Evolutionary conservation across 2,329 filamentous ascomycete species (phyloP), one percentile per base, ranked within the genome.

Genomic region (Ilyonectria sp.): DNA sequence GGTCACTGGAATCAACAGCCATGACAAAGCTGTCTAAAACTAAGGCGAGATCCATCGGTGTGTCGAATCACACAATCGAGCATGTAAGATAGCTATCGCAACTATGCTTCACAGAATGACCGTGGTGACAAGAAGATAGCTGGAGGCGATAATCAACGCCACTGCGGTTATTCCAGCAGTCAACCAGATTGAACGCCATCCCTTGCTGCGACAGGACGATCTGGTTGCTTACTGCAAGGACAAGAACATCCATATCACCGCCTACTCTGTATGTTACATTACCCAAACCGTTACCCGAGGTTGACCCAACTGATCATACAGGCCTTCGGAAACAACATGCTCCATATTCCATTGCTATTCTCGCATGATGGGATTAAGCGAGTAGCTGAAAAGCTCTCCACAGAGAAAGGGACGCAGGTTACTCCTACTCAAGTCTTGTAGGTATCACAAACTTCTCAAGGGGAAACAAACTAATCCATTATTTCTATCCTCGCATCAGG

Each of bases 41-140:
- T 69, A 91, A 91, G 77, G 88, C 87, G 71, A 86, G 86, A 78
- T 89, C 90, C 81, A 89, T 92, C 71, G 91, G 90, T 76, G 89
- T 93, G 69, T 92, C 90, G 79, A 93, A 93, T 85, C 93, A 92
- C 76, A 87, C 84, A 75, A 88, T 92, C 78, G 85, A 86, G 78
- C 78, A 81, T 67, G 76, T 77, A 71, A 44, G 19, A 23, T 23
- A 23, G 21, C 21, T 23, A 23, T 23, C 21, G 21, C 21, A 23
- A 23, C 21, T 23, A 23, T 23, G 21, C 21, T 23, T 23, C 21
- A 23, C 21, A 23, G 21, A 23, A 23, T 2, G 21, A 23, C 3
- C 21, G 21, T 23, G 21, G 2, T 23, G 21, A 23, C 21, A 23
- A 23, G 21, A 23, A 23, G 21, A 23, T 40, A 78, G 82, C 79